phyloP scores from a whole-genome alignment of 495 filamentous ascomycete species.

The Penicillium steckii region DNA sequence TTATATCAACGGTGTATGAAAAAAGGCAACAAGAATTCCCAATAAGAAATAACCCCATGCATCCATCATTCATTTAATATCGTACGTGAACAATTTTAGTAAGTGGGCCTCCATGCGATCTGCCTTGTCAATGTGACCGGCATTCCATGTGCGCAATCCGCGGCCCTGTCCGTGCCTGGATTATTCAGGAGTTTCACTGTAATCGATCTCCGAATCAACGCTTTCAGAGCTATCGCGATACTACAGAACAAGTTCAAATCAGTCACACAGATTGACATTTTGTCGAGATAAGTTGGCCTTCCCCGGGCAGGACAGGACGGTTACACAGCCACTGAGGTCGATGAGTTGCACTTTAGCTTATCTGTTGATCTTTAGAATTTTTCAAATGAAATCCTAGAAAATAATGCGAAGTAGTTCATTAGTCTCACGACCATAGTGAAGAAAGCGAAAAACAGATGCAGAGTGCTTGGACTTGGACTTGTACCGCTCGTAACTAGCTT shows the following conservation, averaged over 20 bases:
- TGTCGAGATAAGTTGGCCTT: background rate
- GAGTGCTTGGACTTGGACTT: background rate
- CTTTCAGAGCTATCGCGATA: background rate
- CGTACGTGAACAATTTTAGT: background rate
- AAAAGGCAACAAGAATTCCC: constrained; percentile 39
- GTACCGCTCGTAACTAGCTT: background rate
- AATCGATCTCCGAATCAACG: background rate
- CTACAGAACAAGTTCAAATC: background rate
- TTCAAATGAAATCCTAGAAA: background rate
- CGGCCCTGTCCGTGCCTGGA: background rate
- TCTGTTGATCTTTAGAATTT: background rate
- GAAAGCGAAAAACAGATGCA: background rate
- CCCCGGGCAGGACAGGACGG: background rate
- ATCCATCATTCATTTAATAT: constrained; percentile 1
- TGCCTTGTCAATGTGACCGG: background rate
- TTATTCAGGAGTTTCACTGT: background rate
- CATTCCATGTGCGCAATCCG: constrained; percentile 1
- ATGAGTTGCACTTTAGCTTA: background rate
- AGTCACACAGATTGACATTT: background rate
- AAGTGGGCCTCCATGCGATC: constrained; percentile 14
- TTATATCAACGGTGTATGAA: constrained; percentile 48
- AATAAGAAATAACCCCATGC: constrained; percentile 29
- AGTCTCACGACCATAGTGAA: background rate
- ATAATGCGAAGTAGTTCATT: background rate
- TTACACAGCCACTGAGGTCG: background rate